Conservation (phyloP, 139 green algal species). For the Coelastrella sp. region DNA sequence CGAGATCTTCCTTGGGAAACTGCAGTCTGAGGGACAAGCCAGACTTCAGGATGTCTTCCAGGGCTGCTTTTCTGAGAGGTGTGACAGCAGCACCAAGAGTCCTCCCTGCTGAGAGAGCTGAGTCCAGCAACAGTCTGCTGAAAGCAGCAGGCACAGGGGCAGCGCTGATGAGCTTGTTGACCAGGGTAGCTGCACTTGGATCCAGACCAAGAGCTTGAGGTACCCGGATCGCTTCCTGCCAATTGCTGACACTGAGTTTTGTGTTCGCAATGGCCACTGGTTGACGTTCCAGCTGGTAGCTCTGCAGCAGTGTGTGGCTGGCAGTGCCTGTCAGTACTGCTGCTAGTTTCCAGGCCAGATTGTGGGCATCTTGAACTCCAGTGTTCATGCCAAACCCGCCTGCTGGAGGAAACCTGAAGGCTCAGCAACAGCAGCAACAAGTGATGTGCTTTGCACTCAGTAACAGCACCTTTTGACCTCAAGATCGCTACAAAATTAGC, state of each 20-base stretch:
- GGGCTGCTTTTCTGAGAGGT: constrained; percentile 43
- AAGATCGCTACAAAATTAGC: too few species aligned
- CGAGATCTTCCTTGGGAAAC: constrained; percentile 93
- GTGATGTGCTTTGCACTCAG: too few species aligned
- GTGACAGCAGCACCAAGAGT: constrained; percentile 30
- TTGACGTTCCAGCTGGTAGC: constrained; percentile 82
- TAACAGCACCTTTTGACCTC: too few species aligned
- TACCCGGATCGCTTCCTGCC: constrained; percentile 83
- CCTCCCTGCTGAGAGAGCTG: constrained; percentile 57
- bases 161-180: constrained; percentile 41
- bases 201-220: constrained; percentile 86
- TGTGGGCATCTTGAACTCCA: constrained; percentile 94
- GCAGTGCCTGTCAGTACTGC: constrained; percentile 65
- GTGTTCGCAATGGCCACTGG: constrained; percentile 86
- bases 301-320: constrained; percentile 66
- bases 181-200: constrained; percentile 55
- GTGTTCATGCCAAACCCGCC: constrained; percentile 99
- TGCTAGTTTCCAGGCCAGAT: constrained; percentile 96
- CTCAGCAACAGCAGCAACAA: too few species aligned
- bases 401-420: constrained; percentile 82
- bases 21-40: constrained; percentile 88
- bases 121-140: constrained; percentile 64
- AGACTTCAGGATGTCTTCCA: constrained; percentile 69
- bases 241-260: constrained; percentile 91
- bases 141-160: constrained; percentile 46